Base-by-base conservation (phyloP, 192 early-diverging fungal genomes). In the Coemansia sp. region DNA sequence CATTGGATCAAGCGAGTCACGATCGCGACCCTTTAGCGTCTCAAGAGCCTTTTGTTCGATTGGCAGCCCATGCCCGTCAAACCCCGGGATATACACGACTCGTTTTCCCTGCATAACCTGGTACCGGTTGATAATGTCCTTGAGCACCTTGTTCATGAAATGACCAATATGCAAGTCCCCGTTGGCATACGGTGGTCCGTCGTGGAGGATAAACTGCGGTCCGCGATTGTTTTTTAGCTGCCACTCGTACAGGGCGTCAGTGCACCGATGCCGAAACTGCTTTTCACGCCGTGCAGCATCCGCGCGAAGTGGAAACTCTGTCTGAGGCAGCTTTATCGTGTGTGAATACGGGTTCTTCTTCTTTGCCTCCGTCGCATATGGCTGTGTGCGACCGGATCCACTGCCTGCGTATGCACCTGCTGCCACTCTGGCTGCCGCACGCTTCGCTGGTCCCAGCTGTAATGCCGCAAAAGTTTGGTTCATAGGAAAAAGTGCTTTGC, bases 141-240 rank as follows among this genome's bases (percentile, higher is more conserved):
- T 93, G 21, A 91, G 81, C 47, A 93, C 82, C 75, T 90, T 91
- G 81, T 93, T 93, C 75, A 93, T 83, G 35, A 89, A 89, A 55
- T 93, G 91, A 2, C 86, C 87, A 53, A 86, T 83, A 67, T 93
- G 88, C 19, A 91, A 70, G 52, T 83, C 81, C 24, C 89, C 91
- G 67, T 93, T 90, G 38, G 89, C 91, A 68, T 93, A 93, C 21
- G 91, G 91, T 35, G 91, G 91, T 19, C 91, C 89, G 66, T 93
- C 91, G 52, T 93, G 91, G 50, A 91, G 80, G 7, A 91, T 79
- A 84, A 89, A 93, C n/a, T 84, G 66, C 4, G 82, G 79, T n/a
- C 86, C 84, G 12, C 83, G 66, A 52, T 88, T 88, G 71, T 89
- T 86, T 51, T 84, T 73, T 19, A 90, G 79, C 83, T 93, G 91